Percentiles rank a stretch among this genome's conserved stretches.
Evolutionary conservation across 106 monocot species (phyloP).

Genomic region (Acorus calamus): DNA sequence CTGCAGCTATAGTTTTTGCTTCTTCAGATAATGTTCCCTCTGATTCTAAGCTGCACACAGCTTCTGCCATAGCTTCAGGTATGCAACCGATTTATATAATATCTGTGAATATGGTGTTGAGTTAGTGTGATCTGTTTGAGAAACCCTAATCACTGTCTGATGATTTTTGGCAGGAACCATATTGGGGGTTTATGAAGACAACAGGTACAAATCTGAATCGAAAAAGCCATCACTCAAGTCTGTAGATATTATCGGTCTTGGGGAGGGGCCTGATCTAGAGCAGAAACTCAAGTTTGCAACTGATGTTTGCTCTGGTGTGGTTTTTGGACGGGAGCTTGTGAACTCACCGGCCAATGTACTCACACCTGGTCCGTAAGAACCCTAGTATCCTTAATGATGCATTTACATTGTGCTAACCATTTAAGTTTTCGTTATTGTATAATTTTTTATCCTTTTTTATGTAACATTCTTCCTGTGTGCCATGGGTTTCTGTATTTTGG

Average conservation of each 20-base stretch:
- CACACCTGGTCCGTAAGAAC: slow-evolving; percentile 57
- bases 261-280: slow-evolving; percentile 58
- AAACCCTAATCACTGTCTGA: neutral
- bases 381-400: neutral
- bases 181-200: slow-evolving; percentile 73
- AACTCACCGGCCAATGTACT: slow-evolving; percentile 98
- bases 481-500: no score
- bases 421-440: no score
- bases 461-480: neutral
- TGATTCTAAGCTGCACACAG: slow-evolving; percentile 46
- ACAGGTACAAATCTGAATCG: slow-evolving; percentile 82
- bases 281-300: slow-evolving; percentile 71
- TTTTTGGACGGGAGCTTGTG: slow-evolving; percentile 90
- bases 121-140: no score
- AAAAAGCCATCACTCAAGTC: slow-evolving; percentile 61
- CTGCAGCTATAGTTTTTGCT: slow-evolving; percentile 67
- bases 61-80: slow-evolving; percentile 82
- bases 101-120: no score
- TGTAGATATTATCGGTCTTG: slow-evolving; percentile 83
- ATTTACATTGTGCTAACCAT: no score
- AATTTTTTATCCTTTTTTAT: neutral
- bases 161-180: slow-evolving; percentile 46
- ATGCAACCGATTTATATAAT: neutral
- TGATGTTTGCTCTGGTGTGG: slow-evolving; percentile 77
- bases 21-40: slow-evolving; percentile 22